phyloP scores from a whole-genome alignment of 2,329 filamentous ascomycete genomes.

The Hymenoscyphus repandus region DNA sequence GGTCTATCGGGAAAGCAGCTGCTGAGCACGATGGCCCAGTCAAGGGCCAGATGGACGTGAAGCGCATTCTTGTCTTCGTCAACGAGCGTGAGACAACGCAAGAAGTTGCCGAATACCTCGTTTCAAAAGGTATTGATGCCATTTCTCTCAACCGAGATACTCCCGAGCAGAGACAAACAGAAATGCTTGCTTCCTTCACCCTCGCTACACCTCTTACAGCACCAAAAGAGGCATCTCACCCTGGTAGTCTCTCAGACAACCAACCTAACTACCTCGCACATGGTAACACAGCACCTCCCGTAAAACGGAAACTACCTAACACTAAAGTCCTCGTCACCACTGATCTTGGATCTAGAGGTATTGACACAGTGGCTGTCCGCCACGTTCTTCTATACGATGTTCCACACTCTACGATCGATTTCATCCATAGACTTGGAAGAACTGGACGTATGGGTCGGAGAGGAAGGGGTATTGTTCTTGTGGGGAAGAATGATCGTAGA shows the following conservation, averaged over 20 bases:
- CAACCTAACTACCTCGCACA: conserved; percentile 31
- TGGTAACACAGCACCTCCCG: conserved; percentile 22
- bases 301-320: conserved; percentile 50
- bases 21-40: conserved; percentile 50
- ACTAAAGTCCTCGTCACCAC: conserved; percentile 92
- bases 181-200: conserved; percentile 74
- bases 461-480: conserved; percentile 82
- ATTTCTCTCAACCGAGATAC: conserved; percentile 81
- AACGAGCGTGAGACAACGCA: conserved; percentile 90
- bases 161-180: conserved; percentile 67
- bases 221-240: conserved; percentile 30
- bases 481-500: conserved; percentile 82
- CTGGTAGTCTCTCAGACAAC: conserved; percentile 37
- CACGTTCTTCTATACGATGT: conserved; percentile 95
- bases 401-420: conserved; percentile 96
- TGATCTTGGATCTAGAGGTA: conserved; percentile 85
- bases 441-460: conserved; percentile 89
- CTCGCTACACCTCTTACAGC: conserved; percentile 33
- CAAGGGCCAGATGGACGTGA: conserved; percentile 58
- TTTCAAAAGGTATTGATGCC: conserved; percentile 82
- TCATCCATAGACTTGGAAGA: conserved; percentile 90
- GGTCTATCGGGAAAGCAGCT: conserved; percentile 79
- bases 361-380: conserved; percentile 86
- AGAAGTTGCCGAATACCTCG: conserved; percentile 73
- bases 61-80: conserved; percentile 90